Percentiles rank a stretch among this genome's conserved stretches.
These are phyloP conservation scores for Dioscorea zingiberensis DNA, from an alignment of 106 monocot species.

Conservation along the genomic window DNA sequence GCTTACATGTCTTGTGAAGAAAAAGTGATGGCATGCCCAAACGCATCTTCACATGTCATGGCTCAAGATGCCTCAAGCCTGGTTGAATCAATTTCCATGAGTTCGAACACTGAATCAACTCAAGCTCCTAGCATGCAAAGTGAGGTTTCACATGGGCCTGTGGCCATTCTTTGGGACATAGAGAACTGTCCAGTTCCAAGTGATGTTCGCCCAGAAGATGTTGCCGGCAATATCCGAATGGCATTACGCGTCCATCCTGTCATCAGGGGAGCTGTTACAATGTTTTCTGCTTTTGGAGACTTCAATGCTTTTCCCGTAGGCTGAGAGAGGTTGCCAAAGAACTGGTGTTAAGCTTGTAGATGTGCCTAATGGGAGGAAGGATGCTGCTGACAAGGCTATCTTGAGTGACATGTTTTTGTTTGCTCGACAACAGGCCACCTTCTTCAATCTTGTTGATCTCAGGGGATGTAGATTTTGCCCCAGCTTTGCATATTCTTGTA, in stretches of 20 bases:
- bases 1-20: constrained; percentile 24
- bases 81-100: constrained; percentile 13
- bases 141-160: constrained; percentile 33
- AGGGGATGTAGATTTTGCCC: constrained; percentile 93
- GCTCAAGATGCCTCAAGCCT: constrained; percentile 13
- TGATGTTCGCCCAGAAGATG: constrained; percentile 85
- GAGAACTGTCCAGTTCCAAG: constrained; percentile 88
- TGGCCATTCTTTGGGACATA: constrained; percentile 93
- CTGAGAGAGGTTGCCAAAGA: constrained; percentile 85
- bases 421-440: constrained; percentile 80
- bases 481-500: constrained; percentile 92
- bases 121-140: constrained; percentile 8
- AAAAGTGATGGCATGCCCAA: constrained; percentile 26
- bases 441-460: constrained; percentile 89
- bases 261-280: constrained; percentile 61
- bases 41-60: constrained; percentile 22
- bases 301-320: constrained; percentile 75
- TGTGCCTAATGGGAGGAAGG: constrained; percentile 89
- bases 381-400: constrained; percentile 98
- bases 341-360: constrained; percentile 97
- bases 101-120: constrained; percentile 10
- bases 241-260: constrained; percentile 66
- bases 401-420: constrained; percentile 90
- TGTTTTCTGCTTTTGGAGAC: constrained; percentile 86
- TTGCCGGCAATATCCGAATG: constrained; percentile 77